phyloP scores from a whole-genome alignment of 2,329 filamentous ascomycete species.

The Rugonectria rugulosa region DNA sequence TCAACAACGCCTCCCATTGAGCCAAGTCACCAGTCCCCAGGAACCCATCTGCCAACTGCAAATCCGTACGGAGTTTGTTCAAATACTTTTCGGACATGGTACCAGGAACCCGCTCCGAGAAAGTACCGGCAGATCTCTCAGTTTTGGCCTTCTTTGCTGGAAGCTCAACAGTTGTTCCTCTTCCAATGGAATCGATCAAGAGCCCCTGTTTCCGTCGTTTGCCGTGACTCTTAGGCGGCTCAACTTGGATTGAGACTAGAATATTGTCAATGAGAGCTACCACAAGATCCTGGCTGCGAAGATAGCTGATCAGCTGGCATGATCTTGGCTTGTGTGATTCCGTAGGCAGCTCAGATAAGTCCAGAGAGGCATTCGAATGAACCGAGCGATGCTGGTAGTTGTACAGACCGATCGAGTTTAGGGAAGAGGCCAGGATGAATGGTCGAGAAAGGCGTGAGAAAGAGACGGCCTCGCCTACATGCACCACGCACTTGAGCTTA shows the following conservation, averaged over 20 bases:
- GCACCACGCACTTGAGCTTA: constrained; percentile 63
- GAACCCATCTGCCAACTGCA: constrained; percentile 56
- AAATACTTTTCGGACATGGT: constrained; percentile 60
- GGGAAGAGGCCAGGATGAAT: constrained; percentile 68
- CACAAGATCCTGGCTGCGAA: constrained; percentile 70
- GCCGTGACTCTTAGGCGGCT: constrained; percentile 63
- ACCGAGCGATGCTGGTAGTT: constrained; percentile 73
- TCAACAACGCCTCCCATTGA: constrained; percentile 59
- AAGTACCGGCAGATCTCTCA: constrained; percentile 42
- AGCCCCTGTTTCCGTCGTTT: constrained; percentile 68
- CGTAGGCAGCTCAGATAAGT: constrained; percentile 51
- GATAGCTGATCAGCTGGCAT: constrained; percentile 65
- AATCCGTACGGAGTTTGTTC: constrained; percentile 52
- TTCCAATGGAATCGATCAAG: constrained; percentile 77
- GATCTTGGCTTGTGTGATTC: constrained; percentile 45
- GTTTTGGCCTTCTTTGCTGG: constrained; percentile 43
- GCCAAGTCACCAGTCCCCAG: constrained; percentile 54
- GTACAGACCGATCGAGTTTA: constrained; percentile 65
- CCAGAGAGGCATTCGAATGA: constrained; percentile 58
- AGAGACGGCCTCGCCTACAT: constrained; percentile 61
- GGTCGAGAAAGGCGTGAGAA: constrained; percentile 73
- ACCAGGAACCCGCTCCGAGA: constrained; percentile 53
- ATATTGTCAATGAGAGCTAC: constrained; percentile 70
- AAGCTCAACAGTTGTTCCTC: constrained; percentile 58
- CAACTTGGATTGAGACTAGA: constrained; percentile 74